Percentiles rank a stretch among this genome's conserved stretches.
Evolutionary conservation across 2,329 filamentous ascomycete genomes (phyloP).

Genomic region (Catunica adiposa): DNA sequence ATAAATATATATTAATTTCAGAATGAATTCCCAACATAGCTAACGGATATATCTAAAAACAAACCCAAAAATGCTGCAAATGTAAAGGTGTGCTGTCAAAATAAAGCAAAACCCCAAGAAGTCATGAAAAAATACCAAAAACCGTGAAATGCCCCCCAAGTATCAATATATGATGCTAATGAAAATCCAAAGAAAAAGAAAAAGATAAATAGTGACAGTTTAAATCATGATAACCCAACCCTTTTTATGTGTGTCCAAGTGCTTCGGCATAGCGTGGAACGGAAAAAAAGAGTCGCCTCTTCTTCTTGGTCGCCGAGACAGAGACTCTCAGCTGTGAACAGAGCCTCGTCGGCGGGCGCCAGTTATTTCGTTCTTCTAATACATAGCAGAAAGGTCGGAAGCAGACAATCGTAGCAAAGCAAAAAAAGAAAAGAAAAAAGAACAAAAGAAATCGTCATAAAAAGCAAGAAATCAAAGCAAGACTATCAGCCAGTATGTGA

Average conservation of each 20-base stretch:
- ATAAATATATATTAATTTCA: not conserved
- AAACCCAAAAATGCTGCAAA: slow-evolving; percentile 1
- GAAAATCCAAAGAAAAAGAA: slow-evolving; percentile 9
- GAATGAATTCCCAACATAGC: not conserved
- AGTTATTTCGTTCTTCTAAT: slow-evolving; percentile 13
- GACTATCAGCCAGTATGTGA: not conserved
- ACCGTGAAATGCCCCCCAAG: not conserved
- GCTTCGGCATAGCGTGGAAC: slow-evolving; percentile 15
- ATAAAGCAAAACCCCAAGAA: not conserved
- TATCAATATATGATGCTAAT: too few relatives aligned
- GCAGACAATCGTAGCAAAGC: slow-evolving; percentile 6
- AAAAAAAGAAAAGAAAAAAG: slow-evolving; percentile 2
- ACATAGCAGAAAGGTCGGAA: slow-evolving; percentile 12
- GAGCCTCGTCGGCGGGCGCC: slow-evolving; percentile 2
- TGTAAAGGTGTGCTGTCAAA: not conserved
- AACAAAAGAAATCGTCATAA: too few relatives aligned
- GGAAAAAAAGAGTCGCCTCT: slow-evolving; percentile 14
- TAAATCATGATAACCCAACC: slow-evolving; percentile 10
- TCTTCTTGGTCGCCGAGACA: slow-evolving; percentile 6
- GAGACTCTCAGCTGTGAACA: not conserved
- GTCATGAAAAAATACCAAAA: not conserved
- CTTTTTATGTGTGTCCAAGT: slow-evolving; percentile 13
- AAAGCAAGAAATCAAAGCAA: not conserved
- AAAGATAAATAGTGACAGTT: not conserved
- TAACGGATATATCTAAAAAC: not conserved